Evolutionary conservation across 2,329 filamentous ascomycete genomes (phyloP), one percentile per base, ranked within the genome.

Genomic region (Colletotrichum cordylinicola): DNA sequence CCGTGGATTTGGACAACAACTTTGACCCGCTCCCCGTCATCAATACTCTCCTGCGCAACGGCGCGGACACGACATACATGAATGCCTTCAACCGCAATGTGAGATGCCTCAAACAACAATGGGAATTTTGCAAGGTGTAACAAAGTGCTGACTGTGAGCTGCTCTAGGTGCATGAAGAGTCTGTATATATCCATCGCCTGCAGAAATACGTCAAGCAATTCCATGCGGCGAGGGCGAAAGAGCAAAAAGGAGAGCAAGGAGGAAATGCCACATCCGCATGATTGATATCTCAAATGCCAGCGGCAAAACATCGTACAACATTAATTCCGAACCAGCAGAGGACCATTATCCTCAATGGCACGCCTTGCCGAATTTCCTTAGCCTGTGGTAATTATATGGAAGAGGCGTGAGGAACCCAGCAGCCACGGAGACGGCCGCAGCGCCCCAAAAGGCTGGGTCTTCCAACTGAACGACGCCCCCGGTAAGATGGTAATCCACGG

Each of bases 401-500:
- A 91, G 80, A 10, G 89, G 89, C 0, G 88, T 84, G 16, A 90
- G 68, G 75, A 87, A 89, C 0, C 88, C 87, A 9, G 86, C 87
- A 0, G 78, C 80, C 67, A 88, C 83, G 0, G 87, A 86, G 39
- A 88, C 60, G 58, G 82, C 68, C 39, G 90, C 90, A 4, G 90
- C 89, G 1, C 81, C 75, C 90, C 90, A 92, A 72, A 91, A 91
- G 2, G 80, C 76, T 1, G 88, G 86, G 31, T 87, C 85, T 2
- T 85, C 83, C 13, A 91, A 80, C 1, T 84, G 81, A 2, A 91
- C 86, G 2, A 85, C 79, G 0, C 90, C 90, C 1, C 89, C 88
- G 0, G 90, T 91, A 1, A 91, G 81, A 72, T 89, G 86, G 73
- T 88, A 91, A 75, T 92, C 90, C 5, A 91, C 89, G 0, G 83